Percentiles rank a stretch among this genome's conserved stretches.
Evolutionary conservation across 1,284 basidiomycete genomes (phyloP).

Genomic region (Tylopilus sp.): DNA sequence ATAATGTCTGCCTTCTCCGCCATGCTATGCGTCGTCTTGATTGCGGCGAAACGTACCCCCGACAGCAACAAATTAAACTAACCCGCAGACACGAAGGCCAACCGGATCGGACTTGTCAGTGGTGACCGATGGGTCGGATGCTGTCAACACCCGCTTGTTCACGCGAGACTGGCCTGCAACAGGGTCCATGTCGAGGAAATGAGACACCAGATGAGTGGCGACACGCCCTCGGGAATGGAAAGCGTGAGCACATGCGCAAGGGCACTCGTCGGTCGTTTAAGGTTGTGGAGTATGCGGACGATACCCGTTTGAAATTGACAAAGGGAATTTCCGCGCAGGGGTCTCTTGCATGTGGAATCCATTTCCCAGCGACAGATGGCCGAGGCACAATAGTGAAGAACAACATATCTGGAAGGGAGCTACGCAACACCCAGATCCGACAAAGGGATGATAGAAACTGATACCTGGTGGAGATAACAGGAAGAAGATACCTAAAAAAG

Average conservation of each 20-base stretch:
- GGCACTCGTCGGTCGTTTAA: constrained; percentile 11
- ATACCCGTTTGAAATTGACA: constrained; percentile 26
- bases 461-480: constrained; percentile 36
- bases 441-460: constrained; percentile 22
- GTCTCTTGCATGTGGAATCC: constrained; percentile 12
- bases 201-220: constrained; percentile 13
- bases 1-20: neutral
- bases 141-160: constrained; percentile 11
- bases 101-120: constrained; percentile 3
- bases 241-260: constrained; percentile 10
- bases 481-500: constrained; percentile 23
- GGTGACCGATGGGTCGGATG: neutral
- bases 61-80: constrained; percentile 9
- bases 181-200: constrained; percentile 27
- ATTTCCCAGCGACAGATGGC: constrained; percentile 15
- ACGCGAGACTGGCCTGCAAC: constrained; percentile 10
- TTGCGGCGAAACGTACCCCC: constrained; percentile 10
- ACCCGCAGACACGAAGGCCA: constrained; percentile 5
- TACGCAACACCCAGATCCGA: constrained; percentile 31
- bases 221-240: constrained; percentile 5
- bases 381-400: constrained; percentile 25
- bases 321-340: constrained; percentile 21
- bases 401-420: constrained; percentile 29
- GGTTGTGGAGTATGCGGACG: constrained; percentile 15
- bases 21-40: constrained; percentile 5